Evolutionary conservation across 805 yeast genomes (phyloP).

Genomic region (Candida odintsovae): DNA sequence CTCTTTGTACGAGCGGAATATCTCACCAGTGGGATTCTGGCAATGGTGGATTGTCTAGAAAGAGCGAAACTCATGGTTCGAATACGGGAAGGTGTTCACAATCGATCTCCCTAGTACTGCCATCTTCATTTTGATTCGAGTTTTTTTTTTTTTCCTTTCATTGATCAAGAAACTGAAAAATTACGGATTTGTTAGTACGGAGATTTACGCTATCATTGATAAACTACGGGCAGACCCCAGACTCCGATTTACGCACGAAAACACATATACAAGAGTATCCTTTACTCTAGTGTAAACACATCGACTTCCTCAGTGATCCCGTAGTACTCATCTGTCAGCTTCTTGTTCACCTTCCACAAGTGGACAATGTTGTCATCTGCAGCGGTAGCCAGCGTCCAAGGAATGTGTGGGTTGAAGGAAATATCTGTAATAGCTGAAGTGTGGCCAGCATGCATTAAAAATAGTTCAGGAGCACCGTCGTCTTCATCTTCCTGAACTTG

Average conservation of each 20-base stretch:
- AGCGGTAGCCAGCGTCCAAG: slow-evolving; percentile 68
- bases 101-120: background rate
- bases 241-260: background rate
- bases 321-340: slow-evolving; percentile 27
- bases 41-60: slow-evolving; percentile 5
- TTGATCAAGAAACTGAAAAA: background rate
- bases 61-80: slow-evolving; percentile 8
- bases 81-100: background rate
- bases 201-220: slow-evolving; percentile 5
- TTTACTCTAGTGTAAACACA: slow-evolving; percentile 17
- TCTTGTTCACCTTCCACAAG: slow-evolving; percentile 37
- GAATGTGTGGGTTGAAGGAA: slow-evolving; percentile 58
- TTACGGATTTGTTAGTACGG: background rate
- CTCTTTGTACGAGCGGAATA: slow-evolving; percentile 44
- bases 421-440: slow-evolving; percentile 71
- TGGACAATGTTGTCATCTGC: slow-evolving; percentile 41
- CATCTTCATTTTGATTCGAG: background rate
- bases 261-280: background rate
- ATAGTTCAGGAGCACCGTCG: slow-evolving; percentile 83
- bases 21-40: slow-evolving; percentile 30
- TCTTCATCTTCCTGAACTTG: slow-evolving; percentile 84
- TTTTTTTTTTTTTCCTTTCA: background rate
- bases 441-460: slow-evolving; percentile 93
- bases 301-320: slow-evolving; percentile 14
- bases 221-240: background rate